Conservation (phyloP, 306 rosid genomes). For the Dalbergia cochinchinensis region DNA sequence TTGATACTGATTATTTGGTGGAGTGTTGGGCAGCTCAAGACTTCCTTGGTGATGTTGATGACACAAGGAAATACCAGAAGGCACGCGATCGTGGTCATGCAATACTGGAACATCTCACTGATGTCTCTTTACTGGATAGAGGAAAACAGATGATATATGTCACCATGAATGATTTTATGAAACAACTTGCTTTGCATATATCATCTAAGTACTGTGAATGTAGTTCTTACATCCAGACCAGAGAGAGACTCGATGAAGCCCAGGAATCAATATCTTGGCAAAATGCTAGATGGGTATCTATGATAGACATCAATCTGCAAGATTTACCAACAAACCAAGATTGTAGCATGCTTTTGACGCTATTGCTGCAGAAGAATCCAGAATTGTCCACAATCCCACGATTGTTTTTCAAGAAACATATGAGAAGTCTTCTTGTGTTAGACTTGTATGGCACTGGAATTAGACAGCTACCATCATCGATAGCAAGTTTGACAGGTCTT, state of each 20-base stretch:
- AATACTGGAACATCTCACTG: conserved; percentile 36
- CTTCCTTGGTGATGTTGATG: conserved; percentile 41
- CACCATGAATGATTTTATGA: conserved; percentile 35
- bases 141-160: conserved; percentile 41
- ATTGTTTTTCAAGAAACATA: conserved; percentile 32
- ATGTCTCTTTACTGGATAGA: conserved; percentile 40
- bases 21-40: conserved; percentile 52
- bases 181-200: conserved; percentile 42
- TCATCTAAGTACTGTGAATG: conserved; percentile 38
- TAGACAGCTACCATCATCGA: conserved; percentile 29
- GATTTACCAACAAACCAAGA: conserved; percentile 22
- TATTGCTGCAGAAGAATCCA: conserved; percentile 29
- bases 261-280: conserved; percentile 2
- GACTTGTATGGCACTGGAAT: conserved; percentile 41
- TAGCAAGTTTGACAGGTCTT: conserved; percentile 30
- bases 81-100: conserved; percentile 32
- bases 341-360: conserved; percentile 23
- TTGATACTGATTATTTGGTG: conserved; percentile 40
- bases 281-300: conserved; percentile 39
- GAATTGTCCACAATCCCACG: neutral
- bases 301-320: neutral
- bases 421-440: conserved; percentile 25
- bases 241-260: neutral
- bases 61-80: conserved; percentile 15
- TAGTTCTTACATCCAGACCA: conserved; percentile 3